Base-by-base conservation (phyloP, 1,284 basidiomycete species). In the Cryptococcus hybrid region DNA sequence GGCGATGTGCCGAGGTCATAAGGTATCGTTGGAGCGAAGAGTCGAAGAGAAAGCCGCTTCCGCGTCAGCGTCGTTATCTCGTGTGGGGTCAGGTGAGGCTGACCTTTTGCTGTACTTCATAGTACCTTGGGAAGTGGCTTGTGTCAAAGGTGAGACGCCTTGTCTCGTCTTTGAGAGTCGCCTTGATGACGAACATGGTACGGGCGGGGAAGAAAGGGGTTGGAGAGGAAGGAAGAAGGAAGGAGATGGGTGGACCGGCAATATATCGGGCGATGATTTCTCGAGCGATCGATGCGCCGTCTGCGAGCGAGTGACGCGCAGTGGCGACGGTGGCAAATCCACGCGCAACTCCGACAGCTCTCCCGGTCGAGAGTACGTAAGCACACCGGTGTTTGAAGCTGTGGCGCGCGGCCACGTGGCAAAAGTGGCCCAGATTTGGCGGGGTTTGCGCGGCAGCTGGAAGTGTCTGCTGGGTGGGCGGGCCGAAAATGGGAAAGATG, bases 91-190 rank as follows among this genome's bases (percentile, higher is more conserved):
- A 6, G 30, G 39, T 30, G 37, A 37, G 8, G 64, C 74, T 64
- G 60, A 78, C 74, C 68, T 74, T 75, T 38, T 60, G 57, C 60
- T 77, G 74, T 13, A 78, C 61, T 15, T 76, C 69, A 0, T 56
- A 56, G 55, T 76, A 77, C 1, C 64, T 58, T 0, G 77, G 77
- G 60, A 78, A 76, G 34, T 60, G 68, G 7, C 59, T 52, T 15
- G 66, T 60, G 15, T 74, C 69, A 51, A 78, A 75, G 13, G 65
- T 60, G 56, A 78, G 60, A 47, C 70, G 73, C 46, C 75, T 60
- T n/a, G 76, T 78, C 64, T 76, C 73, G 54, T 77, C 76, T 57
- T 70, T 72, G 54, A 75, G 67, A 5, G 76, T 76, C 1, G 76
- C 77, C 59, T 75, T 76, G 65, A 77, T 69, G 52, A 76, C 69